Base-by-base conservation (phyloP, 768 basidiomycete species). In the Tricholoma sp. region DNA sequence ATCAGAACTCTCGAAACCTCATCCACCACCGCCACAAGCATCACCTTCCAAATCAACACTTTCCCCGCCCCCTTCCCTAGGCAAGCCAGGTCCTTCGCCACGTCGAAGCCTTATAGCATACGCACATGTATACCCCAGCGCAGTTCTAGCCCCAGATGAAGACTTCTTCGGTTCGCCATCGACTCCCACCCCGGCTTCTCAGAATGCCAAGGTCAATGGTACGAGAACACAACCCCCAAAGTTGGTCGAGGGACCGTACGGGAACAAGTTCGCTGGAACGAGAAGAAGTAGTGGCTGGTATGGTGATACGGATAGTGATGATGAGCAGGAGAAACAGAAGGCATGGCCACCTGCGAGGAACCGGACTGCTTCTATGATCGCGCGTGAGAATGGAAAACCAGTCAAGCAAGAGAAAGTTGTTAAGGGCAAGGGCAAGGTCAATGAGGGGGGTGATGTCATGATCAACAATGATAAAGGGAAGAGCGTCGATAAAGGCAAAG, bases 161-260 rank as follows among this genome's bases (percentile, higher is more conserved):
- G 50, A 55, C 37, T 60, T 63, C 47, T 62, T 60, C 47, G 54
- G 29, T 4, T 48, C 58, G 0, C 44, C 61, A 5, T 24, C 54
- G n/a, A 34, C 58, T 3, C 48, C 52, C 8, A 53, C 62, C 24
- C 58, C 56, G 1, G 32, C 54, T 15, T 7, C 45, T 6, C 48
- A 55, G 12, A 18, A 20, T 50, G 31, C 31, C 12, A 59, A 54
- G 11, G 56, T 47, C 58, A 1, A 9, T 29, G 32, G 29, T 17
- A n/a, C 47, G n/a, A 49, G 47, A 31, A 32, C 31, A 31, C 48
- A 32, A 45, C 54, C 18, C 9, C 61, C 50, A 55, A 57, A 57
- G 57, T 59, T 72, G 12, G 52, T 64, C 1, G 67, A 73, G 41
- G 72, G 69, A n/a, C 64, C 67, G 8, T 73, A 70, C 52, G 59